Evolutionary conservation across 768 basidiomycete species (phyloP), one percentile per base, ranked within the genome.

Genomic region (Boletus tylopilopsis): DNA sequence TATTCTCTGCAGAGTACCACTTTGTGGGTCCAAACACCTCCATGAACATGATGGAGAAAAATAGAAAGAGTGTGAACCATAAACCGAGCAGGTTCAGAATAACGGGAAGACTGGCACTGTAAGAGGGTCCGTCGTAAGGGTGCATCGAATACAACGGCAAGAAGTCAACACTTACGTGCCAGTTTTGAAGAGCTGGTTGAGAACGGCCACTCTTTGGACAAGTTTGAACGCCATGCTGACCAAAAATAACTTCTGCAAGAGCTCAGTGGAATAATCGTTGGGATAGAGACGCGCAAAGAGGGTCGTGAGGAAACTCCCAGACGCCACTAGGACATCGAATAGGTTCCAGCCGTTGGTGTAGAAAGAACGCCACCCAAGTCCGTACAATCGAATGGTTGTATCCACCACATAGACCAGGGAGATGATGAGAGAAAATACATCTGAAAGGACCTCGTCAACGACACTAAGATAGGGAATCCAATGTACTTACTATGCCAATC

Each of bases 131-230:
- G 9, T 38, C 22, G 25, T 22, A 12, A 41, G 38, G 15, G 12
- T 16, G 22, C 43, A 42, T 29, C 33, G 7, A 44, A 46, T 24
- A 18, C 13, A 19, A 48, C 12, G 21, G 25, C 5, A 19, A 11
- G 6, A 13, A 45, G 21, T 10, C 16, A 19, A 9, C 27, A 76
- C 93, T 43, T 74, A 95, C 92, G 90, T 80, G 6, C 90, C 89
- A 16, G 93, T 96, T 73, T 97, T 97, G 79, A 97, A 97, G 16
- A 98, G 75, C 71, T 94, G 91, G 61, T 97, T 97, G 54, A 98
- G 73, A 54, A 82, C 83, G 61, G 90, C 84, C 51, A 85, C 86
- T 35, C 88, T 78, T 61, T 97, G 91, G 0, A 96, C 90, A 11
- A 98, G 80, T 67, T 98, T 98, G 78, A 97, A 87, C 0, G 91